Conservation (phyloP, 768 basidiomycete genomes). For the Pisolithus microcarpus region DNA sequence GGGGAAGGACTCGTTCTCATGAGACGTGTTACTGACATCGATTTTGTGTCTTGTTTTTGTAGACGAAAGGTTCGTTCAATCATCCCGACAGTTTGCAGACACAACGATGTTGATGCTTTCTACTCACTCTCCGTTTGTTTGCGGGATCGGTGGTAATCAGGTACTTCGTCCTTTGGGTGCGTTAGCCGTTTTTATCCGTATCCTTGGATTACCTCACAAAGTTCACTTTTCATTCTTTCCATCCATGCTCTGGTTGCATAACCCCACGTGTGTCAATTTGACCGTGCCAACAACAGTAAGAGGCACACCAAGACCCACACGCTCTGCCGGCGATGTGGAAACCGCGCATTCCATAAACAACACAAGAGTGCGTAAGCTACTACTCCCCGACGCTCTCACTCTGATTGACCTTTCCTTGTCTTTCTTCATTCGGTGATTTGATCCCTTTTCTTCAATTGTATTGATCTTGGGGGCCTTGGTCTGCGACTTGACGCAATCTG, state of each 20-base stretch:
- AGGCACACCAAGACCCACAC: slow-evolving; percentile 96
- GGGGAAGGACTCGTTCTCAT: neutral
- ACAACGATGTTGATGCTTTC: slow-evolving; percentile 10
- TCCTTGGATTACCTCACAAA: neutral
- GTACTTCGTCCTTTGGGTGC: slow-evolving; percentile 94
- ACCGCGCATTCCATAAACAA: slow-evolving; percentile 95
- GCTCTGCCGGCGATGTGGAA: slow-evolving; percentile 94
- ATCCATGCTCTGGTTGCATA: neutral
- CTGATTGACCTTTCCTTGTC: neutral
- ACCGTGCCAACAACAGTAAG: slow-evolving; percentile 51
- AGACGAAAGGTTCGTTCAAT: slow-evolving; percentile 76
- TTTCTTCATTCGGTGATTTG: neutral
- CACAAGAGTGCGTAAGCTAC: slow-evolving; percentile 72
- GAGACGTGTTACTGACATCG: slow-evolving; percentile 14
- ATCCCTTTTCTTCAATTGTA: neutral
- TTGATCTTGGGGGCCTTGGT: neutral
- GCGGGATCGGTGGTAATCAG: slow-evolving; percentile 33
- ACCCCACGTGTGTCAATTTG: neutral
- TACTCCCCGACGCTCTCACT: neutral
- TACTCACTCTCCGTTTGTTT: neutral
- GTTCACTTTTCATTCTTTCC: neutral
- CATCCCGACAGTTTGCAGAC: neutral
- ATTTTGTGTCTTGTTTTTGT: slow-evolving; percentile 16
- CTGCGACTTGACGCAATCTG: too few species aligned
- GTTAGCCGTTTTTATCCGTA: slow-evolving; percentile 26